Conservation (phyloP, 2,329 filamentous ascomycete genomes). For the Cryphonectria japonica region DNA sequence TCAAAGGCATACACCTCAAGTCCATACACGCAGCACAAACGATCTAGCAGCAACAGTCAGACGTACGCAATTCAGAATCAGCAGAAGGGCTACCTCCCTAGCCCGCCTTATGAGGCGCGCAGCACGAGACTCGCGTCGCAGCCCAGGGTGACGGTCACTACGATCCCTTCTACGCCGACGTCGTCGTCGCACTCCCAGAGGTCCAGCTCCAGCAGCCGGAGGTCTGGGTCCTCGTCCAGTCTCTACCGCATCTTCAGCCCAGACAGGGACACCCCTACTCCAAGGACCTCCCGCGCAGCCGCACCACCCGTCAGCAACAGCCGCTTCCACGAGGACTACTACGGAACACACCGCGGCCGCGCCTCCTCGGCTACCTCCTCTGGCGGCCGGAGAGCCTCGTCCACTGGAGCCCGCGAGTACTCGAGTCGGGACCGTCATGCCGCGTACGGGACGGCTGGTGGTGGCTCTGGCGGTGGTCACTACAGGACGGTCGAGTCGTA, state of each 20-base stretch:
- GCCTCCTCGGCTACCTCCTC: background rate
- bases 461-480: background rate
- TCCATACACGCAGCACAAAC: background rate
- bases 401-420: background rate
- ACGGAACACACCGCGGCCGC: background rate
- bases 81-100: background rate
- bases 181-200: slow-evolving; percentile 7
- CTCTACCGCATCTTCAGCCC: slow-evolving; percentile 7
- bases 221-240: slow-evolving; percentile 6
- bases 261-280: background rate
- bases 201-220: slow-evolving; percentile 3
- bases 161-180: slow-evolving; percentile 5
- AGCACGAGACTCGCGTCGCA: background rate
- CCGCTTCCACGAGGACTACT: slow-evolving; percentile 8
- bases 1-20: slow-evolving; percentile 5
- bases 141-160: slow-evolving; percentile 1
- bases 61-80: background rate
- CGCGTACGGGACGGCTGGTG: background rate
- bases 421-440: background rate
- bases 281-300: background rate
- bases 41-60: background rate
- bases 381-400: background rate
- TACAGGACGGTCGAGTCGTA: slow-evolving; percentile 1
- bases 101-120: background rate
- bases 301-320: slow-evolving; percentile 11